Base-by-base conservation (phyloP, 495 filamentous ascomycete genomes). In the Geoglossum glabrum region DNA sequence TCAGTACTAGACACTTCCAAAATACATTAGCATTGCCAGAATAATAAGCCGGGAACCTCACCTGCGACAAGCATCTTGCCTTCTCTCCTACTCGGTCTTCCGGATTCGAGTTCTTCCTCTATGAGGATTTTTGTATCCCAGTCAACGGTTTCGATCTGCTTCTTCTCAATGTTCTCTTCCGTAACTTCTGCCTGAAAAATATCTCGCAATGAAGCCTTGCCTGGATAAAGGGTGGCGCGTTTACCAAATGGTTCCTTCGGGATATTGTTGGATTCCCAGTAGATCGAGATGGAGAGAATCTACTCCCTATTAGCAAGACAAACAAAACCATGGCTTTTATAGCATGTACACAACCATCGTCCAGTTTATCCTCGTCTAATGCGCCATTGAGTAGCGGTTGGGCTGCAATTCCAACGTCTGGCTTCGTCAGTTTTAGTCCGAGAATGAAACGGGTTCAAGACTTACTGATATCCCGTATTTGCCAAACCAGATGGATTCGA, bases 91-190 rank as follows among this genome's bases (percentile, higher is more conserved):
- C 17, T 55, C n/a, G n/a, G 26, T 55, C 51, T 55, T 23, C 51
- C 26, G 33, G 51, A 55, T 55, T 55, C 26, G 33, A 55, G 51
- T 33, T 30, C 51, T 55, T 30, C 51, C 51, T 55, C 51, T 55
- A 55, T 17, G 33, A 55, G 51, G 15, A 17, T 21, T 30, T 55
- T 55, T 23, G 51, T 55, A 55, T 55, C 21, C 25, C 15, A 34
- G 31, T 34, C 31, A 34, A 34, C 31, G 31, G 31, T 34, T 34
- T 34, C 31, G 31, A 34, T 34, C 31, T 34, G 31, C 31, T 34
- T 30, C 26, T 55, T 30, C 17, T 55, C 26, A 17, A 17, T 33
- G 26, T 19, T 13, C n/a, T 55, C 33, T 55, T 55, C 33, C 33
- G 25, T 55, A 17, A 55, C 51, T 55, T 55, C 51, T 30, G 21